Evolutionary conservation across 805 yeast species (phyloP), one percentile per base, ranked within the genome.

Genomic region (Wickerhamiella vanderwaltii): DNA sequence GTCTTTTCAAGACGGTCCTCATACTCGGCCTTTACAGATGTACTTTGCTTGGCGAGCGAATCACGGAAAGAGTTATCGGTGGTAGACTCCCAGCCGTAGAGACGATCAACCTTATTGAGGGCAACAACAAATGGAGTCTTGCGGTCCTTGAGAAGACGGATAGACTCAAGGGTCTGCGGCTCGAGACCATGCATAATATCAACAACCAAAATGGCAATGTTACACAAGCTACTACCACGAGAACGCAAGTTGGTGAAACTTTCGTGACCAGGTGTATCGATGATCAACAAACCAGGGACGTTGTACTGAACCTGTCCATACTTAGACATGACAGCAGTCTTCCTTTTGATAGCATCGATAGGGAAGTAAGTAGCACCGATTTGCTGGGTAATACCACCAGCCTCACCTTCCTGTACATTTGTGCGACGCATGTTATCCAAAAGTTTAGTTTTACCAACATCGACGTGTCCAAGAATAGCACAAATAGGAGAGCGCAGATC

Each of bases 321-420:
- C 49, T 76, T 69, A 44, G 82, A 75, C 96, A 91, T 88, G 39
- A 81, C 93, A 35, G 76, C 80, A 20, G 97, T 91, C 68, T 91
- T 91, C 58, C 77, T 77, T 63, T 79, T 78, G 56, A 91, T 84
- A 32, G 96, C 86, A 23, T 81, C 93, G 52, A 91, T 86, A 47
- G 98, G 98, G 84, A 91, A 91, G 63, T 91, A 91, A 17, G 99
- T 91, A 43, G 99, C 99, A 75, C 99, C 99, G 60, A 91, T 91
- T 67, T 91, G 99, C 73, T 91, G 99, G 50, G 99, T 91, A 62
- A 91, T 91, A 70, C 99, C 99, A 70, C 99, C 99, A 43, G 99
- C 99, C 69, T 91, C 99, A 59, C 98, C 99, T 62, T 96, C 99
- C 69, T 91, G 99, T 47, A 91, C 99, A 59, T 91, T 91, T 31